Percentiles rank a stretch among this genome's conserved stretches.
Evolutionary conservation across 257 asterid genomes (phyloP).

Genomic region (Nicotiana attenuata): DNA sequence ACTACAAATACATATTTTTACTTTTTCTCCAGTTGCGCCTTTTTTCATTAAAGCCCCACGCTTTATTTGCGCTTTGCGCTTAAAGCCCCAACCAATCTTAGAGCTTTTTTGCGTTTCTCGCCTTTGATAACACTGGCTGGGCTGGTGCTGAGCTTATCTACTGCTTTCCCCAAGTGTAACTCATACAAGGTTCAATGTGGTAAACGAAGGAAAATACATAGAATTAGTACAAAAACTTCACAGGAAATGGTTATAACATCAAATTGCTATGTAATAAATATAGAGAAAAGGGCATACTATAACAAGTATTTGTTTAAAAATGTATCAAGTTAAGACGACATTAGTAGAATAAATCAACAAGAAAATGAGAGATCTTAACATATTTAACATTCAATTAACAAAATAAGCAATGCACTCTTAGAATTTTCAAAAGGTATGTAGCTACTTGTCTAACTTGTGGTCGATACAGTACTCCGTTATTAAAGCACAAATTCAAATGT

Average conservation of each 20-base stretch:
- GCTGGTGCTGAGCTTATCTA: background rate
- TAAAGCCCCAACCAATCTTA: too few relatives aligned
- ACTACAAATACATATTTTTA: too few relatives aligned
- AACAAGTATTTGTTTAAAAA: background rate
- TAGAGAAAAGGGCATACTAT: background rate
- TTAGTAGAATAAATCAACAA: slow-evolving; percentile 1
- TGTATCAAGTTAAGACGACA: background rate
- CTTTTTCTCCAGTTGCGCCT: too few relatives aligned
- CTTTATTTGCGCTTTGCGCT: too few relatives aligned
- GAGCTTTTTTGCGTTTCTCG: too few relatives aligned
- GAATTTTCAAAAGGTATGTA: background rate
- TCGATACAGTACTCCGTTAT: background rate
- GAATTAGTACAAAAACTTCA: background rate
- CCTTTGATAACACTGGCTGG: too few relatives aligned
- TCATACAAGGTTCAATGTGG: background rate
- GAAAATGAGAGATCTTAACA: background rate
- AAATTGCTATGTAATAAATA: background rate
- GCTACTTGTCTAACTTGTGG: background rate
- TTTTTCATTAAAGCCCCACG: too few relatives aligned
- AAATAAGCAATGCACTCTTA: background rate
- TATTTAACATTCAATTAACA: background rate
- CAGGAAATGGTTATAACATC: background rate
- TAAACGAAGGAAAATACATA: background rate
- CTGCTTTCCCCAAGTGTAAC: background rate
- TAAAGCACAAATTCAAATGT: background rate